Conservation (phyloP, 2,329 filamentous ascomycete genomes). For the Xylaria sp. region DNA sequence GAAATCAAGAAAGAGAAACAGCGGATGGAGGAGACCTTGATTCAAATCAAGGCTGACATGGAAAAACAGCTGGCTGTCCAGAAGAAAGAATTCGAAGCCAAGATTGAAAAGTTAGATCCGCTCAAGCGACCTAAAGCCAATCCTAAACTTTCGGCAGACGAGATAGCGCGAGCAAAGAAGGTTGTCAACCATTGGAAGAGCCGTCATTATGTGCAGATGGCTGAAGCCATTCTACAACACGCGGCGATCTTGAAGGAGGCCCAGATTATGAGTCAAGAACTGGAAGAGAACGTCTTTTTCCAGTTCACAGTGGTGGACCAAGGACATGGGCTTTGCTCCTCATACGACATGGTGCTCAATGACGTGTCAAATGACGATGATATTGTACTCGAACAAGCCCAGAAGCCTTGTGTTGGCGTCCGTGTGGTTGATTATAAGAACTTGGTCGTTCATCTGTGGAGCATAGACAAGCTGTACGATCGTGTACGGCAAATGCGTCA, state of each 20-base stretch:
- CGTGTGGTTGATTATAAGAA: constrained; percentile 91
- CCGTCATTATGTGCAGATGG: constrained; percentile 90
- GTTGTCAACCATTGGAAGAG: constrained; percentile 78
- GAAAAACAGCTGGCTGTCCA: constrained; percentile 84
- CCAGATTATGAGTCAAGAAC: constrained; percentile 95
- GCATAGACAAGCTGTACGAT: constrained; percentile 86
- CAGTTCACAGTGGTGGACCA: constrained; percentile 92
- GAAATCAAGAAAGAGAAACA: constrained; percentile 83
- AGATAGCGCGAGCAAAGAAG: constrained; percentile 71
- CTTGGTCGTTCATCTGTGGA: constrained; percentile 89
- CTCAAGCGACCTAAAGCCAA: constrained; percentile 65
- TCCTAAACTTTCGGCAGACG: constrained; percentile 71
- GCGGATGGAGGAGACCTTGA: constrained; percentile 82
- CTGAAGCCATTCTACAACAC: constrained; percentile 86
- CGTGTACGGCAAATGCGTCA: constrained; percentile 92
- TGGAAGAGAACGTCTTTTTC: constrained; percentile 91
- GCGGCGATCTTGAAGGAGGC: constrained; percentile 91
- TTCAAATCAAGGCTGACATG: constrained; percentile 84
- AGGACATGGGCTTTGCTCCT: constrained; percentile 87
- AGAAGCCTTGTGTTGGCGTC: constrained; percentile 89
- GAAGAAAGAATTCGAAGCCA: constrained; percentile 81
- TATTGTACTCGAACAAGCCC: constrained; percentile 76
- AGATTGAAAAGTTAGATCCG: constrained; percentile 77
- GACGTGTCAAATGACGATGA: constrained; percentile 87
- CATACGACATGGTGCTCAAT: constrained; percentile 95